These are phyloP conservation scores for Plantago ovata DNA, from an alignment of 257 asterid species.

Conservation along the genomic window DNA sequence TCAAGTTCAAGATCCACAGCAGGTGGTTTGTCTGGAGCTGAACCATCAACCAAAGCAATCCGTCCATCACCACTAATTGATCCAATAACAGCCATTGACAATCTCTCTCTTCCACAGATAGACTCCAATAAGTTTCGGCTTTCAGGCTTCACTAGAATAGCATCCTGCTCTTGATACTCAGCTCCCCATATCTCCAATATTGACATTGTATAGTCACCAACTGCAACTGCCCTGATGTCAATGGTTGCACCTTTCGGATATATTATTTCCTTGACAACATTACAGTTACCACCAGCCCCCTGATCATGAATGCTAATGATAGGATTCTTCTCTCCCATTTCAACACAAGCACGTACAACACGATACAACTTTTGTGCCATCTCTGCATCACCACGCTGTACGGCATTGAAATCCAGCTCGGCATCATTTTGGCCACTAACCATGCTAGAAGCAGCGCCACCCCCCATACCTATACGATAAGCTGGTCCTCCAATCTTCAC, in stretches of 20 bases:
- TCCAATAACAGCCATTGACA: slow-evolving; percentile 90
- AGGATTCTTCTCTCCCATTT: slow-evolving; percentile 85
- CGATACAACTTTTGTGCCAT: slow-evolving; percentile 91
- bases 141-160: slow-evolving; percentile 90
- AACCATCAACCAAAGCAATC: slow-evolving; percentile 59
- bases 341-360: slow-evolving; percentile 86
- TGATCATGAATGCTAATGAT: slow-evolving; percentile 92
- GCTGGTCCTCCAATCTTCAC: slow-evolving; percentile 98
- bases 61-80: slow-evolving; percentile 79
- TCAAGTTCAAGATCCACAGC: slow-evolving; percentile 97
- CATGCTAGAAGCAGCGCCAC: slow-evolving; percentile 99
- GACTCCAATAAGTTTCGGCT: slow-evolving; percentile 53
- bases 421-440: slow-evolving; percentile 96
- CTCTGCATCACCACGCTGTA: slow-evolving; percentile 92
- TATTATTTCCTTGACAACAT: slow-evolving; percentile 70
- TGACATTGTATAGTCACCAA: slow-evolving; percentile 94
- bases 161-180: slow-evolving; percentile 98
- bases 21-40: slow-evolving; percentile 57
- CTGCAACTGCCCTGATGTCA: slow-evolving; percentile 80
- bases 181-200: slow-evolving; percentile 98
- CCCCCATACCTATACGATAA: slow-evolving; percentile 96
- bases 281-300: slow-evolving; percentile 87
- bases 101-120: slow-evolving; percentile 83
- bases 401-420: slow-evolving; percentile 87
- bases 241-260: slow-evolving; percentile 85